phyloP scores from a whole-genome alignment of 2,329 filamentous ascomycete species.

The Falciphora oryzae region DNA sequence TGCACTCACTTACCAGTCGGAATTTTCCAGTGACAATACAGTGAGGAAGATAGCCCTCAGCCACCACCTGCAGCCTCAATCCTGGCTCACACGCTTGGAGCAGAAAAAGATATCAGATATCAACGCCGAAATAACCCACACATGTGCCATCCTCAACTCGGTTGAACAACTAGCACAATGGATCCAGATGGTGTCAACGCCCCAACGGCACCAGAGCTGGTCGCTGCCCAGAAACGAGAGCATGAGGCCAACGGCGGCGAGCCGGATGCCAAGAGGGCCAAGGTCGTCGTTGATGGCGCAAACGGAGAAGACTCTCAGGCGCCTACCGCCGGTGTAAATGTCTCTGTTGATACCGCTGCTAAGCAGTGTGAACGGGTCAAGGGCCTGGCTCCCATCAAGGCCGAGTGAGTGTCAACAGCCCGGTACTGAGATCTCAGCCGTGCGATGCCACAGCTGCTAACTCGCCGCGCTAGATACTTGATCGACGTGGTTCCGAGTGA shows the following conservation, averaged over 20 bases:
- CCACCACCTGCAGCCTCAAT: background rate
- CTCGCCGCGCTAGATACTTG: conserved; percentile 33
- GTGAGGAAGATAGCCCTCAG: too few species aligned
- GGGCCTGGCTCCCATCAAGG: conserved; percentile 63
- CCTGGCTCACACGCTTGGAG: too few species aligned
- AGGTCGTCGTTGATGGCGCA: conserved; percentile 33
- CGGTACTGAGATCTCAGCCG: background rate
- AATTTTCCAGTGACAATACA: background rate
- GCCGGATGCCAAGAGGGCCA: conserved; percentile 50
- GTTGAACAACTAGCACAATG: background rate
- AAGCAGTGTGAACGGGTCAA: background rate
- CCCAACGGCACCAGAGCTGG: background rate
- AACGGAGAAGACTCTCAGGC: background rate
- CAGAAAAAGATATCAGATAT: background rate
- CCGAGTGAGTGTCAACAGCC: conserved; percentile 49
- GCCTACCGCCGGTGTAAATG: too few species aligned
- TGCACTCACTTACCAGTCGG: background rate
- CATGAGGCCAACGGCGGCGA: conserved; percentile 19
- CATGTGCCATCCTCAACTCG: background rate
- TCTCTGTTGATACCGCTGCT: background rate
- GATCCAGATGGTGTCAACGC: background rate
- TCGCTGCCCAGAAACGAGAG: conserved; percentile 7
- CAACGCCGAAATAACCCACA: too few species aligned
- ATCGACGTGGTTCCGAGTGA: conserved; percentile 18
- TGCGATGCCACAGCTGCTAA: background rate